Base-by-base conservation (phyloP, 2,329 filamentous ascomycete genomes). In the Myriosclerotinia scirpicola region DNA sequence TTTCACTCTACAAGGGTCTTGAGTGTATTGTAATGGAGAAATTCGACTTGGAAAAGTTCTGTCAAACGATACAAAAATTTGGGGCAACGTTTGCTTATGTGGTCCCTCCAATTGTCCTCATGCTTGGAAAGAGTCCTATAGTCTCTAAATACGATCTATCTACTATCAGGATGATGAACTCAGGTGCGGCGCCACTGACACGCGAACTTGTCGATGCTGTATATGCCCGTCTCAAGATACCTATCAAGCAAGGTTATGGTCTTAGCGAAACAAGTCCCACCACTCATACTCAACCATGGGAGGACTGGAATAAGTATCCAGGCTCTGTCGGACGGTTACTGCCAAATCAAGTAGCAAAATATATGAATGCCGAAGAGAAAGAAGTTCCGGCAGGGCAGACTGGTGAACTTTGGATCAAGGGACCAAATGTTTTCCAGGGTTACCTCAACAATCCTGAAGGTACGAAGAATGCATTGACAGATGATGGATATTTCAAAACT, bases 241-340 rank as follows among this genome's bases (percentile, higher is more conserved):
- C 89, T 2, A 87, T 97, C 68, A 97, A 97, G 81, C 94, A 98
- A 79, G 93, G 91, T 22, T 98, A 97, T 75, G 94, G 94, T 0
- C 83, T 98, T 6, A 92, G 88, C 6, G 94, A 98, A 80, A 96
- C 92, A 17, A 89, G 89, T 36, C 93, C 93, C 0, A 90, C 87
- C 1, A 91, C 91, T 0, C 89, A 92, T 72, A 86, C 86, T 12
- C 91, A 93, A 78, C 80, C 83, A 9, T 89, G 91, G 81, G 85
- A 87, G 46, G 88, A 92, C 71, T 97, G 93, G 92, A 81, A 87
- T 69, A 87, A 83, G 60, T 87, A 85, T 56, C 88, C 93, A 72
- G 93, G 93, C 26, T 89, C 90, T 0, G 91, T 94, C 0, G 93
- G 94, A 15, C 86, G 84, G 54, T 80, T 97, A 52, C 77, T 93